Evolutionary conservation across 257 asterid species (phyloP), one percentile per base, ranked within the genome.

Genomic region (Paraleonurus japonicus): DNA sequence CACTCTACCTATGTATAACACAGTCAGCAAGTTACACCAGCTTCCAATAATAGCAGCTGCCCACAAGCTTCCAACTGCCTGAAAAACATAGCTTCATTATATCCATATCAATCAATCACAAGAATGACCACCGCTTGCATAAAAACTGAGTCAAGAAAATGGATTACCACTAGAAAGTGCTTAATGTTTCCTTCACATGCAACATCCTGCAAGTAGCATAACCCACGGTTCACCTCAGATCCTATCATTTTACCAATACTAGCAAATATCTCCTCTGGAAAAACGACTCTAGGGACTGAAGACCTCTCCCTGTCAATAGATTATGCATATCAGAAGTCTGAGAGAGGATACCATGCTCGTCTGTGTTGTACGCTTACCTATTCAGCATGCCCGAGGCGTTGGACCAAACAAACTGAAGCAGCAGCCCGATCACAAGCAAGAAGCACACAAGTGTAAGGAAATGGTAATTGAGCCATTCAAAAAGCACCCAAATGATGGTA

Each of bases 1-100:
- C 0, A 47, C 54, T n/a, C 37, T 22, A 73, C 77, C 96, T 3
- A 94, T 77, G 54, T 84, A 94, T 37, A 87, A 23, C 74, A 91
- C 82, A 9, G 96, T 89, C 70, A 94, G 71, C 37, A 91, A 81
- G 85, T 88, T 94, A 89, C 84, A 94, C 92, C 96, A 94, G 95
- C 92, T 88, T 81, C 96, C 97, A 48, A 91, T 83, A 26, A 94
- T 76, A 70, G 97, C 93, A 77, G 88, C 92, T 61, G 79, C 83
- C 79, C 71, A 85, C 84, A 94, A 85, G 82, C 90, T 67, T 61
- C 74, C 83, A 43, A 81, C 67, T 73, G 82, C 96, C 99, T 91
- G 81, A 62, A 80, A 69, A 45, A n/a, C n/a, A n/a, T n/a, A n/a
- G n/a, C n/a, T n/a, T n/a, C n/a, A n/a, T n/a, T n/a, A n/a, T n/a